phyloP scores from a whole-genome alignment of 2,329 filamentous ascomycete genomes.

The Beauveria brongniartii region DNA sequence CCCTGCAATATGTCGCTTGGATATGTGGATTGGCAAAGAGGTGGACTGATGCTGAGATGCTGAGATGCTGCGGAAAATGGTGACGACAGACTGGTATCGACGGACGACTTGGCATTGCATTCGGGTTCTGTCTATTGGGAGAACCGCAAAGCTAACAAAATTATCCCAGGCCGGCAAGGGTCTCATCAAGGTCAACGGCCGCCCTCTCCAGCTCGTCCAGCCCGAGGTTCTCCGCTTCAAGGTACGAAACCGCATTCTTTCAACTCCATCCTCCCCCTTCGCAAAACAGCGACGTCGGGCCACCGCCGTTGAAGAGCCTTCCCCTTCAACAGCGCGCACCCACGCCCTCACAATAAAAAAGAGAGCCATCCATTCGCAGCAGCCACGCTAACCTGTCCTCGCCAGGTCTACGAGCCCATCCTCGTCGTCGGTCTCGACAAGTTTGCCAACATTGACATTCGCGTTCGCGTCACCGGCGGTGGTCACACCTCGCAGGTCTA shows the following conservation, averaged over 20 bases:
- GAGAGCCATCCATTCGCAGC: slow-evolving; percentile 11
- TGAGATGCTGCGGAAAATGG: not conserved
- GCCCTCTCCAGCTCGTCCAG: slow-evolving; percentile 87
- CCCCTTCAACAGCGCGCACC: not conserved
- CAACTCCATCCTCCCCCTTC: slow-evolving; percentile 1
- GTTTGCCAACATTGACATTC: slow-evolving; percentile 94
- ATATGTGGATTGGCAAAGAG: not conserved
- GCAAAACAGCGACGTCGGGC: slow-evolving; percentile 2
- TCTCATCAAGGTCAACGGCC: slow-evolving; percentile 98
- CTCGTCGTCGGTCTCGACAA: slow-evolving; percentile 96
- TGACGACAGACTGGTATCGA: not conserved
- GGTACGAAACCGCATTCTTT: slow-evolving; percentile 39
- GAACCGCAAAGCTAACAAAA: slow-evolving; percentile 22
- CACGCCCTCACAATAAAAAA: not conserved
- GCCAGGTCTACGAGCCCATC: slow-evolving; percentile 92
- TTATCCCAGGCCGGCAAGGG: slow-evolving; percentile 43
- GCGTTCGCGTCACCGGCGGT: slow-evolving; percentile 91
- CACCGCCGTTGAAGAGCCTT: not conserved
- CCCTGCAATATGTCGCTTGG: not conserved
- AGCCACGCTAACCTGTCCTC: slow-evolving; percentile 15
- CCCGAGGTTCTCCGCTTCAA: slow-evolving; percentile 98
- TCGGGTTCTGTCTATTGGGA: not conserved
- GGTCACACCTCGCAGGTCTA: slow-evolving; percentile 97
- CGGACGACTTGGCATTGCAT: not conserved
- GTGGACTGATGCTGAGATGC: not conserved